These are phyloP conservation scores for Pugionium cornutum DNA, from an alignment of 345 rosid species.

Conservation along the genomic window DNA sequence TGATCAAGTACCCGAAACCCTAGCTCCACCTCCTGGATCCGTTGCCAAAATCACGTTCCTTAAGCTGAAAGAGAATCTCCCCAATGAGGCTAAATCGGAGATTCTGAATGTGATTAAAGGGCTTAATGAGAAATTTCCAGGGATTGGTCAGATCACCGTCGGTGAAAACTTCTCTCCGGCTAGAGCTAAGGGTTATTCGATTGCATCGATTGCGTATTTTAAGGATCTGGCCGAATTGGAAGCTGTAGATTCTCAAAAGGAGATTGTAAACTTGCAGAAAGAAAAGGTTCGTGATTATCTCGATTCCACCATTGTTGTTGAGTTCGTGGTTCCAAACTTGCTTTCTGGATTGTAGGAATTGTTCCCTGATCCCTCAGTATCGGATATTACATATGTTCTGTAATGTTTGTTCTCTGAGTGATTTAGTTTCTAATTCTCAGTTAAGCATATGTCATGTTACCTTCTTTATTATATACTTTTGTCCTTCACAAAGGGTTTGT, in stretches of 20 bases:
- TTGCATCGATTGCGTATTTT: conserved; percentile 73
- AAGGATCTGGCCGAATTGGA: conserved; percentile 57
- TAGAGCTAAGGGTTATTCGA: conserved; percentile 72
- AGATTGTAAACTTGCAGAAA: conserved; percentile 50
- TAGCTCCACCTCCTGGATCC: conserved; percentile 52
- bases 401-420: no score
- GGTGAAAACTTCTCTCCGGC: conserved; percentile 91
- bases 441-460: no score
- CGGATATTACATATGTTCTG: no score
- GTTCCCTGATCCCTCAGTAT: background rate
- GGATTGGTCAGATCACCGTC: conserved; percentile 51
- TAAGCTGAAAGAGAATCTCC: conserved; percentile 56
- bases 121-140: conserved; percentile 44
- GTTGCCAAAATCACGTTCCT: conserved; percentile 57
- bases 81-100: conserved; percentile 53
- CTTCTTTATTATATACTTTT: no score
- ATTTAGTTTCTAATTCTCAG: no score
- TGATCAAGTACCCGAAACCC: conserved; percentile 40
- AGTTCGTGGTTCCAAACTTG: conserved; percentile 54
- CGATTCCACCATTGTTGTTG: conserved; percentile 64
- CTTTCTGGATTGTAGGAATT: conserved; percentile 17
- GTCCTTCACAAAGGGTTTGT: no score
- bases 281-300: conserved; percentile 58
- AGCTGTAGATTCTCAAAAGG: conserved; percentile 38
- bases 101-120: conserved; percentile 49